phyloP scores from a whole-genome alignment of 345 rosid species.

The Eucalyptus leucophloia region DNA sequence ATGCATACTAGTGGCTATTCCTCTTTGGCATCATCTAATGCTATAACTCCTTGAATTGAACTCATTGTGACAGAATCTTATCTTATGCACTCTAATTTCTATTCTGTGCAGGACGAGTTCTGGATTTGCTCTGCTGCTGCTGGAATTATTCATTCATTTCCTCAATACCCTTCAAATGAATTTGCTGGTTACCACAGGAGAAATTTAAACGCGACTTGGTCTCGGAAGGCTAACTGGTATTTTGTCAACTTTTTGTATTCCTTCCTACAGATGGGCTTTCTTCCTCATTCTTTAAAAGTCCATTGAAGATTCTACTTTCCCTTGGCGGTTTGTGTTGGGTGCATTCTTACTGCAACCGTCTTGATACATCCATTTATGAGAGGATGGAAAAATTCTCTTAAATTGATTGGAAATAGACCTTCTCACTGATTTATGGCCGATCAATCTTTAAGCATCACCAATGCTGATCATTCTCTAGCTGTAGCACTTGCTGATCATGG shows the following conservation, averaged over 20 bases:
- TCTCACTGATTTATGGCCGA: constrained; percentile 53
- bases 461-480: constrained; percentile 14
- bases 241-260: background rate
- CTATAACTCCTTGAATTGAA: background rate
- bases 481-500: background rate
- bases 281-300: background rate
- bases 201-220: background rate
- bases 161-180: background rate
- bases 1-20: background rate
- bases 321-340: constrained; percentile 1
- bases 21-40: background rate
- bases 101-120: background rate
- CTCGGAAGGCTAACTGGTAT: background rate
- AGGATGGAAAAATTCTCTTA: constrained; percentile 1
- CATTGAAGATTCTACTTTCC: background rate
- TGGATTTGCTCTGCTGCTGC: background rate
- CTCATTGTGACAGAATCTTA: background rate
- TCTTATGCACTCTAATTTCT: background rate
- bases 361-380: background rate
- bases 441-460: constrained; percentile 33
- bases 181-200: background rate
- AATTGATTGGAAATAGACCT: background rate
- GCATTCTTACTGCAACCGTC: background rate
- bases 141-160: background rate
- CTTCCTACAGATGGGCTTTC: background rate